Conservation (phyloP, 116 monocot genomes). For the Zostera marina region DNA sequence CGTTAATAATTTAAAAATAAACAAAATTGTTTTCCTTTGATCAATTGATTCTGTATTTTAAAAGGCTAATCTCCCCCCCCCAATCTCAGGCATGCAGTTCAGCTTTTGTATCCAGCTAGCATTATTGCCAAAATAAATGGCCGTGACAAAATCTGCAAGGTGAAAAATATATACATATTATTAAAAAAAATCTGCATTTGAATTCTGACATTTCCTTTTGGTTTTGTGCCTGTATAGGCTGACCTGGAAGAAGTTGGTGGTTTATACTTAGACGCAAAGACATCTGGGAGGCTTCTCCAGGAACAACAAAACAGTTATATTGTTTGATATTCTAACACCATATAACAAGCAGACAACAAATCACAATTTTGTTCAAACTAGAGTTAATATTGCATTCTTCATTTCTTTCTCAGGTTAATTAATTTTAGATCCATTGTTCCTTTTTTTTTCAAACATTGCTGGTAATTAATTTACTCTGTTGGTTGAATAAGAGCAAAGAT, state of each 20-base stretch:
- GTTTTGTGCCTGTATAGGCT: constrained; percentile 26
- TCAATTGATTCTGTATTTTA: not conserved
- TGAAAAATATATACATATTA: not conserved
- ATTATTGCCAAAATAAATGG: constrained; percentile 71
- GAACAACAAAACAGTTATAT: constrained; percentile 87
- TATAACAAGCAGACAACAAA: too few species aligned
- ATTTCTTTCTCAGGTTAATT: too few species aligned
- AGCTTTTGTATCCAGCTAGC: constrained; percentile 73
- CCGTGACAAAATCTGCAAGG: constrained; percentile 87
- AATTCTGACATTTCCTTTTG: not conserved
- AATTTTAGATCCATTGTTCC: too few species aligned
- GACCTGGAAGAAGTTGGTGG: constrained; percentile 77
- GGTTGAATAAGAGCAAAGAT: too few species aligned
- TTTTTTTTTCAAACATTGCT: too few species aligned
- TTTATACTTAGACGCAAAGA: constrained; percentile 85
- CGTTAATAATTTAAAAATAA: too few species aligned
- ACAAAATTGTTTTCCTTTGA: too few species aligned
- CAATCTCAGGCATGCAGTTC: constrained; percentile 72
- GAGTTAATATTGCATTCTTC: too few species aligned
- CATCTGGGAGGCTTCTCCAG: constrained; percentile 76
- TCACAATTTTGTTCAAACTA: too few species aligned
- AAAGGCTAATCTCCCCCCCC: not conserved
- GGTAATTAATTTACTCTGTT: too few species aligned
- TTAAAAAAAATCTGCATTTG: not conserved
- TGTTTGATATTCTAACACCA: constrained; percentile 20